Conservation (phyloP, 208 protist genomes). For the Leishmania gerbilli region DNA sequence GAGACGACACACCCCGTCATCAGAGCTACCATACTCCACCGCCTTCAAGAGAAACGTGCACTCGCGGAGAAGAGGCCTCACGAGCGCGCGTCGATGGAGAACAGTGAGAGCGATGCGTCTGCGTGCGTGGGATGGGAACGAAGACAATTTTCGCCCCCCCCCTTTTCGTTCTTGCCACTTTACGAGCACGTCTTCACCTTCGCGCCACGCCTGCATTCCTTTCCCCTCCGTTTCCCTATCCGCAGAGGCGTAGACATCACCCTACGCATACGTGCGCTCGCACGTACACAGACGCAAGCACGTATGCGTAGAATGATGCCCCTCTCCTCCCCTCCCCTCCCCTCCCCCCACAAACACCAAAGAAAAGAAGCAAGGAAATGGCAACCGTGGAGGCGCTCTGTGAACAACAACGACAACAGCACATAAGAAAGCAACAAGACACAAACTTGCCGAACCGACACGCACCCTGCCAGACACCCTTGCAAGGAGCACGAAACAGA, state of each 20-base stretch:
- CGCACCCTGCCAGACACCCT: not conserved
- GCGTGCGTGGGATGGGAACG: not conserved
- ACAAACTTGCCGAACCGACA: not conserved
- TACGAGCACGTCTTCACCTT: not conserved
- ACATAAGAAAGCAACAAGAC: not conserved
- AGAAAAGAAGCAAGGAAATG: not conserved
- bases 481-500: not conserved
- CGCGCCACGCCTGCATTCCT: not conserved
- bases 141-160: not conserved
- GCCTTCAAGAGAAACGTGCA: not conserved
- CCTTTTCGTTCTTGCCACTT: not conserved
- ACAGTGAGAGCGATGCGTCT: not conserved
- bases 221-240: not conserved
- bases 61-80: not conserved
- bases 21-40: not conserved
- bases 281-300: not conserved
- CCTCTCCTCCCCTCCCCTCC: too few species aligned
- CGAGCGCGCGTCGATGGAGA: not conserved
- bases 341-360: too few species aligned
- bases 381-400: not conserved
- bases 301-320: not conserved
- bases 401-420: not conserved
- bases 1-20: not conserved
- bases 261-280: not conserved
- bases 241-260: not conserved